Base-by-base conservation (phyloP, 352 stramenopile genomes). In the Phytophthora fragariae region DNA sequence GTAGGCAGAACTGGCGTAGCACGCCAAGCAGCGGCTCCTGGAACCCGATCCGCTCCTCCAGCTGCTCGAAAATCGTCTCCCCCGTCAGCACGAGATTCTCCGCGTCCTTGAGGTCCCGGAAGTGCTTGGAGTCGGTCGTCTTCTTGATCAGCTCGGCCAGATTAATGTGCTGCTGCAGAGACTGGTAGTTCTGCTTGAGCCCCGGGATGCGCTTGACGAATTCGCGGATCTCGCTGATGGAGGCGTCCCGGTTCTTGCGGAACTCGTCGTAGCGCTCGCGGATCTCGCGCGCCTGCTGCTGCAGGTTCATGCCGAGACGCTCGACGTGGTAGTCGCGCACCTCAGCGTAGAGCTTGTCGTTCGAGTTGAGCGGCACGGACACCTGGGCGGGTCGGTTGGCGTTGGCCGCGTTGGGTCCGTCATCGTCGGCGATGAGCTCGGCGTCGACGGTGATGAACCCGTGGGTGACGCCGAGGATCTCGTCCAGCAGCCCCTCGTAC, bases 181-280 rank as follows among this genome's bases (percentile, higher is more conserved):
- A 98, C 79, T 97, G 92, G 75, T 98, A 97, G 70, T 97, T 98
- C 57, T 98, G 88, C 55, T 97, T 98, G 17, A 98, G 79, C 11
- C 92, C 92, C 0, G 97, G 97, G 70, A 99, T 99, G 72, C 98
- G 94, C 84, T 99, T 99, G 55, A 99, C 97, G 70, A 99, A 99
- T 73, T 99, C 96, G 70, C 98, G 97, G 62, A 99, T 99, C 83
- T 99, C 97, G 12, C 90, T 97, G 73, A 99, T 97, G 58, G 97
- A 98, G 49, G 97, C 97, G 63, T 99, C 97, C 15, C 94, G 97
- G 70, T 98, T 97, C 65, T 97, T 97, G 1, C 94, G 97, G 82
- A 99, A 99, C 71, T 98, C 89, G 41, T 97, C 93, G 81, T 99
- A 97, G 8, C 90, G 92, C 67, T 98, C 92, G 37, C 94, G 41